A percentile compares a stretch with the other conserved stretches of the same genome.
phyloP scores from a whole-genome alignment of 192 early-diverging fungal species.

The Geosiphon pyriformis region DNA sequence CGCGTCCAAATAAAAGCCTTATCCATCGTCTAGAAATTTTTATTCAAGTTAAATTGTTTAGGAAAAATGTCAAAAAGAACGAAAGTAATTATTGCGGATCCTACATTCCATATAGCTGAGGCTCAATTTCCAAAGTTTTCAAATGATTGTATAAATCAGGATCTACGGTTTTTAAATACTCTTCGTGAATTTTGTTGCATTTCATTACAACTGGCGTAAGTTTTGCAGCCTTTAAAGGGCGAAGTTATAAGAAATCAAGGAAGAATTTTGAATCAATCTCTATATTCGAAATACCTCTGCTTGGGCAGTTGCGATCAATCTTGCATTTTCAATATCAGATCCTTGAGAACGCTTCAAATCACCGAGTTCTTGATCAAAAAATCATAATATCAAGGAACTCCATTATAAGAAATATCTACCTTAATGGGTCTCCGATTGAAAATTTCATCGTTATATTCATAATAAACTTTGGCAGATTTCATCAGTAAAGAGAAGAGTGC shows the following conservation, averaged over 20 bases:
- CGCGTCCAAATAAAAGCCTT: conserved; percentile 85
- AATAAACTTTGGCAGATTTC: conserved; percentile 77
- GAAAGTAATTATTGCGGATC: conserved; percentile 13
- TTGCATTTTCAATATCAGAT: conserved; percentile 13
- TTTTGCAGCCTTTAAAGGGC: conserved; percentile 31
- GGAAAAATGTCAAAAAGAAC: background rate
- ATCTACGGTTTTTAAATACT: conserved; percentile 68
- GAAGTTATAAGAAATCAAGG: background rate
- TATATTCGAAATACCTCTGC: conserved; percentile 6
- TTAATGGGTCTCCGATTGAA: conserved; percentile 31
- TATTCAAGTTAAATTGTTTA: background rate
- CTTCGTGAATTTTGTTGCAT: conserved; percentile 66
- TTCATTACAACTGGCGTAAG: conserved; percentile 68
- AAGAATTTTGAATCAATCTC: background rate
- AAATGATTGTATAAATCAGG: conserved; percentile 67
- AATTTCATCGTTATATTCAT: conserved; percentile 66
- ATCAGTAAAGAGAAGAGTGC: conserved; percentile 79
- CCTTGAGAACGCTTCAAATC: conserved; percentile 7
- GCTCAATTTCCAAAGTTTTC: conserved; percentile 73
- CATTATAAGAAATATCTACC: conserved; percentile 18
- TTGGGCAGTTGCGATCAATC: conserved; percentile 7
- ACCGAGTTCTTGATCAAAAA: background rate
- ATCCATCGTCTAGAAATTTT: conserved; percentile 69
- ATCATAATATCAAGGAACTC: background rate
- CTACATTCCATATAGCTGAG: conserved; percentile 90